These are phyloP conservation scores for Phytophthora melonis DNA, from an alignment of 352 stramenopile genomes.

Conservation along the genomic window DNA sequence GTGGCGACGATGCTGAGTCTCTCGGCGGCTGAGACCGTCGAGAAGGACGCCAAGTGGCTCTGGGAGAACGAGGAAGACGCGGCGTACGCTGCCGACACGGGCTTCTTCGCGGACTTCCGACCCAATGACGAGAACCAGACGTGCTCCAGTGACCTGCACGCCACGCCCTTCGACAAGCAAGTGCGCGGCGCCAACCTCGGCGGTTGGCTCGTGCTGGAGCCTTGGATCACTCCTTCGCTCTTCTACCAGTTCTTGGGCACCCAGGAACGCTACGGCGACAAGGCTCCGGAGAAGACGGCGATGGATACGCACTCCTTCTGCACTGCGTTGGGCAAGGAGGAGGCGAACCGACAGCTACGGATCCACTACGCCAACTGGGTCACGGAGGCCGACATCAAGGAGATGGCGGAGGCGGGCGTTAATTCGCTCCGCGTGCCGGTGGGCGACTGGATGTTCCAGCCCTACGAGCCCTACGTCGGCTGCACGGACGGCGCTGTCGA, in stretches of 20 bases:
- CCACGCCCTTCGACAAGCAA: slow-evolving; percentile 75
- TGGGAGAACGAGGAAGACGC: slow-evolving; percentile 57
- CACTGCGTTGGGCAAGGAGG: slow-evolving; percentile 78
- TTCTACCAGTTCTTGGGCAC: slow-evolving; percentile 35
- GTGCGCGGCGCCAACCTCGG: slow-evolving; percentile 51
- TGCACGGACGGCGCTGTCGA: slow-evolving; percentile 93
- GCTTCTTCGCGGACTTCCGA: slow-evolving; percentile 57
- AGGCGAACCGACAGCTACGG: slow-evolving; percentile 93
- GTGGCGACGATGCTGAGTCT: slow-evolving; percentile 2
- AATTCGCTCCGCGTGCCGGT: slow-evolving; percentile 46
- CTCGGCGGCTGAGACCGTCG: neutral
- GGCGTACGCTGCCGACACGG: slow-evolving; percentile 39
- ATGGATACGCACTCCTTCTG: slow-evolving; percentile 95
- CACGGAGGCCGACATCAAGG: slow-evolving; percentile 90
- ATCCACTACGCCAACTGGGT: slow-evolving; percentile 95
- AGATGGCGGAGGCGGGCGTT: slow-evolving; percentile 55
- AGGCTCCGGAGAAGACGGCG: slow-evolving; percentile 81
- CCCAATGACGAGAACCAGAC: slow-evolving; percentile 63
- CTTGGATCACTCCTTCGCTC: slow-evolving; percentile 29
- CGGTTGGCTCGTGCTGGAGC: slow-evolving; percentile 62
- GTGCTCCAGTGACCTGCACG: slow-evolving; percentile 69
- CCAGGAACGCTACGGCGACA: slow-evolving; percentile 67
- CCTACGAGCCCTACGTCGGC: slow-evolving; percentile 93
- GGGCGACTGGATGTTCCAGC: slow-evolving; percentile 95
- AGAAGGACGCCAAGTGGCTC: slow-evolving; percentile 54